A percentile compares a stretch with the other conserved stretches of the same genome.
Conservation (phyloP, 2,329 filamentous ascomycete species). For the Neonectria magnoliae region DNA sequence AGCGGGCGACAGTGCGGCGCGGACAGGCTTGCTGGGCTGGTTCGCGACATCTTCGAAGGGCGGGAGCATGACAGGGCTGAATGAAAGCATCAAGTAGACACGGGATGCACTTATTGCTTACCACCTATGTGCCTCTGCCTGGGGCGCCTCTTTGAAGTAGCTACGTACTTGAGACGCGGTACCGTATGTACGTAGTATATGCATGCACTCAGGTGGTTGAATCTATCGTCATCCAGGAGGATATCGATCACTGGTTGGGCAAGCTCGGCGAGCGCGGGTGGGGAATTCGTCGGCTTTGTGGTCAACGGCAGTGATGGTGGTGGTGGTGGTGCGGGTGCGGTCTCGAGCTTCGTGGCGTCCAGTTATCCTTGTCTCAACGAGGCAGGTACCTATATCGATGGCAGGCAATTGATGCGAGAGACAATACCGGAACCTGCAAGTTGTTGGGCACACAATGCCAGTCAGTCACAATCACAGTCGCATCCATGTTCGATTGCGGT, state of each 20-base stretch:
- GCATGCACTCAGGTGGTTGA: slow-evolving; percentile 11
- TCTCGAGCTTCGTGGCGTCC: slow-evolving; percentile 18
- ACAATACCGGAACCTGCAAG: slow-evolving; percentile 19
- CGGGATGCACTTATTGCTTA: too few species aligned
- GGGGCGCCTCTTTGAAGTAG: neutral
- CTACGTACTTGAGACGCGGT: neutral
- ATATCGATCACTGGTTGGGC: neutral
- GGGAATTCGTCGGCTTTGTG: slow-evolving; percentile 9
- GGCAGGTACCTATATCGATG: slow-evolving; percentile 10
- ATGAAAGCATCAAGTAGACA: neutral
- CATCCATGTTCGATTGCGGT: slow-evolving; percentile 16
- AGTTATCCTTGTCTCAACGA: slow-evolving; percentile 19
- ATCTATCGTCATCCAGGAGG: neutral
- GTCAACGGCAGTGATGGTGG: neutral
- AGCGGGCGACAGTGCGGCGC: slow-evolving; percentile 17
- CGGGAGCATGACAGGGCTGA: neutral
- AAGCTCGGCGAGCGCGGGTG: slow-evolving; percentile 15
- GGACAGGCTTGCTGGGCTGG: slow-evolving; percentile 3
- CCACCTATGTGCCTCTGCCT: neutral
- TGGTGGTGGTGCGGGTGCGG: slow-evolving; percentile 10
- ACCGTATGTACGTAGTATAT: neutral
- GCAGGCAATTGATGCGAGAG: slow-evolving; percentile 9
- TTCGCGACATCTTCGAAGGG: neutral
- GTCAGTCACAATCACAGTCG: slow-evolving; percentile 26
- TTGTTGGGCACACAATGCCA: slow-evolving; percentile 15